phyloP scores from a whole-genome alignment of 2,329 filamentous ascomycete species.

The Colletotrichum truncatum region DNA sequence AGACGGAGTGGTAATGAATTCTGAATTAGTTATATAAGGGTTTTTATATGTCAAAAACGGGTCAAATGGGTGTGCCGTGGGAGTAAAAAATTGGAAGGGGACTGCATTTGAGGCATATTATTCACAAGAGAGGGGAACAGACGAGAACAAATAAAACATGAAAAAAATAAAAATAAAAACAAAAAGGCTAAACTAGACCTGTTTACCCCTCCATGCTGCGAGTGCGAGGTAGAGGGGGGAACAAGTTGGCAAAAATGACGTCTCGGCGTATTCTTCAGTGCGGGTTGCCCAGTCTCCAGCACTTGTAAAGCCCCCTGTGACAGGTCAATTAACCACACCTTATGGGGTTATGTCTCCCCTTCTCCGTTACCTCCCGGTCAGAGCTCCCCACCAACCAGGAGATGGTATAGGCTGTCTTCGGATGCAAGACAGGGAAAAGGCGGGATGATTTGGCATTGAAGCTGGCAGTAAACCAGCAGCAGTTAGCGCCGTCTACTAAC shows the following conservation, averaged over 20 bases:
- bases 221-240: neutral
- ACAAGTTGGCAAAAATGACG: neutral
- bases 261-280: slow-evolving; percentile 4
- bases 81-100: neutral
- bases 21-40: no score
- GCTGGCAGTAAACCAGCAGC: no score
- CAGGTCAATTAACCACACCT: neutral
- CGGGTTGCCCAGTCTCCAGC: neutral
- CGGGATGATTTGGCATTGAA: no score
- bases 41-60: no score
- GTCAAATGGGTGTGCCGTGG: neutral
- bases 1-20: neutral
- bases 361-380: neutral
- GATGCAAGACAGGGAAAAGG: neutral
- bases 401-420: neutral
- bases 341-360: neutral
- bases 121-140: no score
- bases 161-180: neutral
- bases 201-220: neutral
- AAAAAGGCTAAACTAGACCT: neutral
- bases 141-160: no score
- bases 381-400: neutral
- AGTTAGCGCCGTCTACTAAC: no score
- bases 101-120: no score
- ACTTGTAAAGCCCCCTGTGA: no score